Evolutionary conservation across 2,329 filamentous ascomycete species (phyloP).

Genomic region (Cladophialophora psammophila): DNA sequence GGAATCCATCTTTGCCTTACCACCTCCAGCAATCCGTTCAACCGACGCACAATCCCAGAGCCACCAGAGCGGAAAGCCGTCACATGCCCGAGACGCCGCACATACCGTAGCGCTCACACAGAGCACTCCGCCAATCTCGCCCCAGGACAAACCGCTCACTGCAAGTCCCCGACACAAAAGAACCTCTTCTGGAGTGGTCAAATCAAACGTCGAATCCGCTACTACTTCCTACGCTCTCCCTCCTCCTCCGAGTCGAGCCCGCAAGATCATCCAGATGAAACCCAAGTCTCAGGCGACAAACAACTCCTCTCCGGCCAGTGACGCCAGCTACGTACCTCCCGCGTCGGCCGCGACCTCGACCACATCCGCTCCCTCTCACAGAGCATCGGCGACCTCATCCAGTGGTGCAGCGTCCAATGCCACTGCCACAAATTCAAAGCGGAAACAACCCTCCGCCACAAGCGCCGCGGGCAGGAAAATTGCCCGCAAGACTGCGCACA

Average conservation of each 20-base stretch:
- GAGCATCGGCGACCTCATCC: slow-evolving; percentile 32
- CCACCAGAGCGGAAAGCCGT: slow-evolving; percentile 45
- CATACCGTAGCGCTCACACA: slow-evolving; percentile 49
- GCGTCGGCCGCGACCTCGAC: slow-evolving; percentile 27
- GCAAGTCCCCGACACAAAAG: slow-evolving; percentile 37
- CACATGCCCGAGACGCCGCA: slow-evolving; percentile 58
- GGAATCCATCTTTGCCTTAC: slow-evolving; percentile 76
- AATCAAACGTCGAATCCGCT: slow-evolving; percentile 44
- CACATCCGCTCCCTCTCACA: slow-evolving; percentile 27
- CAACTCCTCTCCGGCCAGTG: slow-evolving; percentile 41
- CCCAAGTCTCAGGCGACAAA: slow-evolving; percentile 63
- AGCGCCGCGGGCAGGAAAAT: slow-evolving; percentile 93
- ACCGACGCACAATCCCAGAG: slow-evolving; percentile 57
- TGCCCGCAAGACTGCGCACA: slow-evolving; percentile 94
- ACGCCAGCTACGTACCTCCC: slow-evolving; percentile 38
- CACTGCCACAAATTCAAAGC: slow-evolving; percentile 63
- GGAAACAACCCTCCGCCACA: slow-evolving; percentile 76
- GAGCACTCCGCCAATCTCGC: slow-evolving; percentile 38
- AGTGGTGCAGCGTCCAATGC: slow-evolving; percentile 34
- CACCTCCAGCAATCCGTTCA: slow-evolving; percentile 72
- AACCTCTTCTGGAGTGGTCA: slow-evolving; percentile 37
- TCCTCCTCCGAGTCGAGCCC: slow-evolving; percentile 86
- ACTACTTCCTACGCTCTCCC: slow-evolving; percentile 80
- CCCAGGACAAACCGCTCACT: slow-evolving; percentile 42
- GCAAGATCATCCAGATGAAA: slow-evolving; percentile 99